Percentiles rank a stretch among this genome's conserved stretches.
These are phyloP conservation scores for Trifolium fragiferum DNA, from an alignment of 306 rosid genomes.

Conservation along the genomic window DNA sequence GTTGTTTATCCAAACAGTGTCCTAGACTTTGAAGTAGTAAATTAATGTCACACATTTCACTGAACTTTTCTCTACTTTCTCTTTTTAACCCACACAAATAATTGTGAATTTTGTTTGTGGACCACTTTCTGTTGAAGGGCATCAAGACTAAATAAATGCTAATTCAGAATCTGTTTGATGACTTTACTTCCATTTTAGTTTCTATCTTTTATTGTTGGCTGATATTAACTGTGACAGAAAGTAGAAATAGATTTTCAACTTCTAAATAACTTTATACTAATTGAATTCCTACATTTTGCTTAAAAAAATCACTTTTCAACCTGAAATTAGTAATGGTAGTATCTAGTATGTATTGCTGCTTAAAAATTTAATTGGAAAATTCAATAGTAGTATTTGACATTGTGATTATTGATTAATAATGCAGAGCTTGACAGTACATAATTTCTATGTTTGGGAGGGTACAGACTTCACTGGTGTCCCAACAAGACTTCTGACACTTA, in stretches of 20 bases:
- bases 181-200: constrained; percentile 24
- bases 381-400: neutral
- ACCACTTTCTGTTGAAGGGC: constrained; percentile 5
- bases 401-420: constrained; percentile 25
- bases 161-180: constrained; percentile 9
- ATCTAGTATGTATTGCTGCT: neutral
- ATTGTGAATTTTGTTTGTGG: neutral
- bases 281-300: constrained; percentile 1
- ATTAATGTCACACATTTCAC: neutral
- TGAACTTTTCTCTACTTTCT: neutral
- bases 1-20: no score
- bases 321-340: neutral
- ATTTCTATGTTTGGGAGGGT: constrained; percentile 79
- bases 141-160: constrained; percentile 6
- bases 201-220: neutral
- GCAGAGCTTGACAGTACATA: constrained; percentile 79
- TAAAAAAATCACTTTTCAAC: neutral
- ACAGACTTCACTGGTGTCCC: constrained; percentile 81
- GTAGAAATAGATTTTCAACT: neutral
- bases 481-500: constrained; percentile 82
- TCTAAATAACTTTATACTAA: neutral
- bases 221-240: neutral
- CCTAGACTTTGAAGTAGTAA: neutral
- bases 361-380: neutral
- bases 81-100: neutral